Conservation (phyloP, 805 yeast genomes). For the Metschnikowia anglica region DNA sequence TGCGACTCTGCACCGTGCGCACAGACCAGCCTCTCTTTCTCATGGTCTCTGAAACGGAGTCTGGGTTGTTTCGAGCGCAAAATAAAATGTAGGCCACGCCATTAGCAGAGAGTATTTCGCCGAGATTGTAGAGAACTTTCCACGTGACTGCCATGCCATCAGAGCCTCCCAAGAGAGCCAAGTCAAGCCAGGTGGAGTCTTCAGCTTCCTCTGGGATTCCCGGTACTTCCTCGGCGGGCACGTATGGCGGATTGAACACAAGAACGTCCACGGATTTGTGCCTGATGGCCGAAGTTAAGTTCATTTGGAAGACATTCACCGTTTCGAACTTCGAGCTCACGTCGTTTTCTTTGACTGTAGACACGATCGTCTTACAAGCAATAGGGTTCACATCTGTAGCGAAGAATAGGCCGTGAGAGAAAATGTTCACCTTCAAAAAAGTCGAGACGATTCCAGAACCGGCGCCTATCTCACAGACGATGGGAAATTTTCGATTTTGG, state of each 20-base stretch:
- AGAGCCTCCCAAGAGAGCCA: constrained; percentile 86
- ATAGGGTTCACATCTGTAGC: constrained; percentile 81
- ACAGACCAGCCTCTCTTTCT: constrained; percentile 51
- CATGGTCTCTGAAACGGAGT: constrained; percentile 52
- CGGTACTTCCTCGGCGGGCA: constrained; percentile 82
- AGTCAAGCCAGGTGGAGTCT: constrained; percentile 73
- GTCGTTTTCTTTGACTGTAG: constrained; percentile 26
- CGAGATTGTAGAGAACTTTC: constrained; percentile 54
- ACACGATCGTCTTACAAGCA: constrained; percentile 54
- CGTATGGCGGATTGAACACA: constrained; percentile 95
- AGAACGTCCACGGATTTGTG: constrained; percentile 59
- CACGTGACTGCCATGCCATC: constrained; percentile 89
- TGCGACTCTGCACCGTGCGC: constrained; percentile 56
- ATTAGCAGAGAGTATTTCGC: constrained; percentile 45
- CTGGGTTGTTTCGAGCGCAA: constrained; percentile 88
- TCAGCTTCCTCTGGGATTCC: constrained; percentile 44
- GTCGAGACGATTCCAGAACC: constrained; percentile 91
- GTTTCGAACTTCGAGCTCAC: constrained; percentile 2
- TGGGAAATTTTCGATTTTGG: constrained; percentile 38
- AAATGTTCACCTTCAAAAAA: constrained; percentile 62
- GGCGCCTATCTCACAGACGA: constrained; percentile 82
- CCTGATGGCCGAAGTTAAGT: constrained; percentile 52
- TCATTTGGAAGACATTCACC: constrained; percentile 48
- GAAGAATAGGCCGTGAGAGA: constrained; percentile 50
- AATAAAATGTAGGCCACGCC: constrained; percentile 89